A percentile compares a stretch with the other conserved stretches of the same genome.
phyloP scores from a whole-genome alignment of 352 stramenopile species.

The Globisporangium nodosum region DNA sequence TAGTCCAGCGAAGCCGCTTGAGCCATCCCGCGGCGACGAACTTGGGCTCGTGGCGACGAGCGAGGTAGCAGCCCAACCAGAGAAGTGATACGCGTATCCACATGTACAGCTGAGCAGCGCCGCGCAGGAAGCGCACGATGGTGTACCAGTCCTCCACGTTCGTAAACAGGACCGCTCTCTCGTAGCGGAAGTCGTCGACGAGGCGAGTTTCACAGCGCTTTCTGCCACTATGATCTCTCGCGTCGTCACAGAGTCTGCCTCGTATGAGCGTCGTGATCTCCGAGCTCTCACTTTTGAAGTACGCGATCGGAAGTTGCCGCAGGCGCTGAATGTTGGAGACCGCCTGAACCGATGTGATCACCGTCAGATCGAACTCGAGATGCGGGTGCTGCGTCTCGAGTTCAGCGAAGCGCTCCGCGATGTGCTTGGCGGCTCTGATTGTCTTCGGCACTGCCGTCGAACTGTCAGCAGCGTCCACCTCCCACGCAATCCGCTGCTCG shows the following conservation, averaged over 20 bases:
- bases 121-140: slow-evolving; percentile 23
- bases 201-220: slow-evolving; percentile 22
- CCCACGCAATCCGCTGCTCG: slow-evolving; percentile 15
- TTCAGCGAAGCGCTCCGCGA: slow-evolving; percentile 16
- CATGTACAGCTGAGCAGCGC: slow-evolving; percentile 28
- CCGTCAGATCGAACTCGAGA: slow-evolving; percentile 19
- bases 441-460: neutral
- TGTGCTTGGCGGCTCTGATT: slow-evolving; percentile 17
- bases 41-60: slow-evolving; percentile 14
- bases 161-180: slow-evolving; percentile 28
- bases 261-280: slow-evolving; percentile 32
- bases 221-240: neutral
- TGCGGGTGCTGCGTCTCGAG: slow-evolving; percentile 23
- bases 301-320: neutral
- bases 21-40: neutral
- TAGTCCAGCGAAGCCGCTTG: slow-evolving; percentile 4
- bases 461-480: neutral
- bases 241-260: slow-evolving; percentile 13
- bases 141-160: slow-evolving; percentile 30
- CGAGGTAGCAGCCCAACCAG: slow-evolving; percentile 15
- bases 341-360: slow-evolving; percentile 13
- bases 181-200: slow-evolving; percentile 53
- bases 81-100: slow-evolving; percentile 35
- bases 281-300: slow-evolving; percentile 12
- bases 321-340: neutral